These are phyloP conservation scores for Fusarium sp. DNA, from an alignment of 2,329 filamentous ascomycete species.

Conservation along the genomic window DNA sequence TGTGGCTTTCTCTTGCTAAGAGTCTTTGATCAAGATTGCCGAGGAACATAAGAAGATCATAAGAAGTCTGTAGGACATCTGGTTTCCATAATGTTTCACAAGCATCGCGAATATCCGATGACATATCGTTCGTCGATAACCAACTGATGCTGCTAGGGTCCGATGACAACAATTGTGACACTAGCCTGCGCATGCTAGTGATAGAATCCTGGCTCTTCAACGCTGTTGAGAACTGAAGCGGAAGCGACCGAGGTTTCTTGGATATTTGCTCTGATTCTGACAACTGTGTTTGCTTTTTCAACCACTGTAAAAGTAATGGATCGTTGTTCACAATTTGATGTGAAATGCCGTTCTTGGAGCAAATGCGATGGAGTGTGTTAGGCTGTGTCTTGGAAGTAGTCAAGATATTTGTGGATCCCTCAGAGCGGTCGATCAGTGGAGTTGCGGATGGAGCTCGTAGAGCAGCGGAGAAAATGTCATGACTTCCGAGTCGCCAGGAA, in stretches of 20 bases:
- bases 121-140: constrained; percentile 23
- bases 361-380: constrained; percentile 38
- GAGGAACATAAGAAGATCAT: constrained; percentile 54
- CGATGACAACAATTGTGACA: constrained; percentile 48
- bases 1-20: constrained; percentile 35
- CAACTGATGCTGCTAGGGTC: constrained; percentile 31
- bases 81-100: constrained; percentile 42
- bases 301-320: constrained; percentile 54
- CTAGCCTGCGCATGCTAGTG: constrained; percentile 50
- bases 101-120: constrained; percentile 42
- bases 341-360: constrained; percentile 42
- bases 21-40: constrained; percentile 58
- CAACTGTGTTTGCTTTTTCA: constrained; percentile 49
- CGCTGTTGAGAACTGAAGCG: constrained; percentile 35
- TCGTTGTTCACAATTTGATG: constrained; percentile 45
- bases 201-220: constrained; percentile 48
- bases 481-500: constrained; percentile 57
- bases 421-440: constrained; percentile 28
- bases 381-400: constrained; percentile 16
- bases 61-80: constrained; percentile 8
- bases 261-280: constrained; percentile 18
- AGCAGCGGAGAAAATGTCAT: constrained; percentile 60
- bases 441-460: constrained; percentile 47
- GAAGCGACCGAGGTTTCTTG: constrained; percentile 6
- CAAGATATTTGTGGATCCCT: constrained; percentile 10